Conservation (phyloP, 176 grass and related monocot genomes). For the Olyra latifolia region DNA sequence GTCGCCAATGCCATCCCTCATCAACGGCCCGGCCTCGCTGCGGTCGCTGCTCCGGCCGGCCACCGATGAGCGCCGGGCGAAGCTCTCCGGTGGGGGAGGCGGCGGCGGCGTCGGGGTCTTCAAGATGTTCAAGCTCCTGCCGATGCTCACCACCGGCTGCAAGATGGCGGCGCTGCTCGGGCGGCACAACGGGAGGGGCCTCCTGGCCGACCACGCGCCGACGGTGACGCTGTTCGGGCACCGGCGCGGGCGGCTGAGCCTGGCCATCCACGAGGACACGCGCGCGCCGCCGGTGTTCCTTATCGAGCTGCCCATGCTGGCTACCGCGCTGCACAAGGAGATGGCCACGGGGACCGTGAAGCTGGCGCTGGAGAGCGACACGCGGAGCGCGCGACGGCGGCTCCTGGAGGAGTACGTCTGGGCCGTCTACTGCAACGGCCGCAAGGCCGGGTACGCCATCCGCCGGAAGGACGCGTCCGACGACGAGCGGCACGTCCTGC, state of each 20-base stretch:
- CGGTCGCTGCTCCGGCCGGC: slow-evolving; percentile 60
- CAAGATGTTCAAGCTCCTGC: slow-evolving; percentile 88
- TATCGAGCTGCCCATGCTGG: slow-evolving; percentile 87
- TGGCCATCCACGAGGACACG: slow-evolving; percentile 94
- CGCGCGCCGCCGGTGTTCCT: slow-evolving; percentile 73
- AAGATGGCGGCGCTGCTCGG: slow-evolving; percentile 81
- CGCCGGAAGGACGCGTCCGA: slow-evolving; percentile 79
- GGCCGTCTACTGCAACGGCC: slow-evolving; percentile 94
- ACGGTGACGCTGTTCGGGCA: slow-evolving; percentile 85
- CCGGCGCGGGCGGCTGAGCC: slow-evolving; percentile 72
- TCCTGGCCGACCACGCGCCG: slow-evolving; percentile 74
- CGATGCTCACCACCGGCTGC: slow-evolving; percentile 80
- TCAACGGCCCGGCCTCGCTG: slow-evolving; percentile 48
- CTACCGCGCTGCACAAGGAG: slow-evolving; percentile 73
- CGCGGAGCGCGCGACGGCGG: slow-evolving; percentile 61
- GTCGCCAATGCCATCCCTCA: slow-evolving; percentile 57
- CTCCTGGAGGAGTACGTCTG: slow-evolving; percentile 93
- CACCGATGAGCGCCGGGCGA: slow-evolving; percentile 49
- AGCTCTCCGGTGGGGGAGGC: neutral
- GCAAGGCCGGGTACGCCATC: slow-evolving; percentile 91
- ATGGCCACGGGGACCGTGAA: slow-evolving; percentile 78
- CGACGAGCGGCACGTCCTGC: slow-evolving; percentile 78
- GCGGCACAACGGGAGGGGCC: slow-evolving; percentile 32
- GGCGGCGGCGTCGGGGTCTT: slow-evolving; percentile 39
- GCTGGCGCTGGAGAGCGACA: slow-evolving; percentile 97